Evolutionary conservation across 2,329 filamentous ascomycete genomes (phyloP).

Genomic region (Aspergillus fructus): DNA sequence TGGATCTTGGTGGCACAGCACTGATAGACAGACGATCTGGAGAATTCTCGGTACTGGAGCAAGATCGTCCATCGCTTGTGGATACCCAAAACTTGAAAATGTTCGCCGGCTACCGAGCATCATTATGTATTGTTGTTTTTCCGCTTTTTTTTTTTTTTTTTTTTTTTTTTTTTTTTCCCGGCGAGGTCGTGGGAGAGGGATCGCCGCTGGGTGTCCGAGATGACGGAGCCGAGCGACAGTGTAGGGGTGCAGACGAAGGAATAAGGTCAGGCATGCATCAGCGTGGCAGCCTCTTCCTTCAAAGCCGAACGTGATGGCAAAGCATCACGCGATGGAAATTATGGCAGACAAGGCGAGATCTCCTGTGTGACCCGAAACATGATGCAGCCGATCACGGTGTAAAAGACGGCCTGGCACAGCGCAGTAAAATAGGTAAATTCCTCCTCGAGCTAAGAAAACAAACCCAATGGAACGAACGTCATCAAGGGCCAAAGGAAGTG

Average conservation of each 20-base stretch:
- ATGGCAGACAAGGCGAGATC: conserved; percentile 2
- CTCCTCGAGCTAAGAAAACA: background rate
- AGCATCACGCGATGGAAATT: conserved; percentile 17
- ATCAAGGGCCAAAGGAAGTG: too few species aligned
- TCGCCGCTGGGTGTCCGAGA: background rate
- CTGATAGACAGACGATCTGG: background rate
- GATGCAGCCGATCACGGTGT: conserved; percentile 11
- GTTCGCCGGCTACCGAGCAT: too few species aligned
- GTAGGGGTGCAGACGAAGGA: background rate
- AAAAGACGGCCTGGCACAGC: background rate
- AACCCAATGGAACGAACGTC: background rate
- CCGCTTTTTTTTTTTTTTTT: background rate
- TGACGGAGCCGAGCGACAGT: background rate
- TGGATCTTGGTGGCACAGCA: too few species aligned
- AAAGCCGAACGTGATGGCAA: conserved; percentile 9
- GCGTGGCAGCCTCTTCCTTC: conserved; percentile 5
- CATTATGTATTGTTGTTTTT: background rate
- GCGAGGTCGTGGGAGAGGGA: background rate
- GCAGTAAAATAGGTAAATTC: background rate
- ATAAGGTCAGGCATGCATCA: conserved; percentile 15
- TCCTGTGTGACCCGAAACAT: conserved; percentile 1
- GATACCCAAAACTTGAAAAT: background rate
- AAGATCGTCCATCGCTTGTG: background rate
- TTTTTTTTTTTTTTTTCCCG: background rate
- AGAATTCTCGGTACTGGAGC: background rate